Percentiles rank a stretch among this genome's conserved stretches.
Conservation (phyloP, 2,329 filamentous ascomycete genomes). For the Colletotrichum phormii region DNA sequence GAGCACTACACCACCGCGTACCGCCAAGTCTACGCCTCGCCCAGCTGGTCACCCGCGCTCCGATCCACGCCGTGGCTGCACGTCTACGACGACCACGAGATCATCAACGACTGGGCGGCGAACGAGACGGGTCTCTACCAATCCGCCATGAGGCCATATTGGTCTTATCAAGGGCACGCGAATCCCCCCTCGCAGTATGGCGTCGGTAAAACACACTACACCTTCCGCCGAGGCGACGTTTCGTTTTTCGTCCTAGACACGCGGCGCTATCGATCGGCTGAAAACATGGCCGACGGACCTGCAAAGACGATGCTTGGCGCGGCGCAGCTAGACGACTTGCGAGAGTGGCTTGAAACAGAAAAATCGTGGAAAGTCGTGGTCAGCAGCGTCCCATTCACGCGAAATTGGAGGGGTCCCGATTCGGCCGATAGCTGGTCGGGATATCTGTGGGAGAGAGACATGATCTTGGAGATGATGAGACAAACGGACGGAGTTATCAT, state of each 20-base stretch:
- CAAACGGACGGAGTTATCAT: slow-evolving; percentile 71
- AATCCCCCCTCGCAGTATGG: slow-evolving; percentile 65
- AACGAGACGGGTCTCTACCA: slow-evolving; percentile 72
- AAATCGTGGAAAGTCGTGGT: slow-evolving; percentile 73
- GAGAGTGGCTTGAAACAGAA: slow-evolving; percentile 61
- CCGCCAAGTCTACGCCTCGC: slow-evolving; percentile 74
- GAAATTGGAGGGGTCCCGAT: slow-evolving; percentile 73
- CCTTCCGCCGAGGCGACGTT: slow-evolving; percentile 70
- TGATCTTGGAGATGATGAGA: slow-evolving; percentile 74
- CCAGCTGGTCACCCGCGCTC: slow-evolving; percentile 63
- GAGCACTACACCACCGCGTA: slow-evolving; percentile 53
- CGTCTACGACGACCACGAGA: slow-evolving; percentile 78
- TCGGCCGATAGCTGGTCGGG: slow-evolving; percentile 75
- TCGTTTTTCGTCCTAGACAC: slow-evolving; percentile 79
- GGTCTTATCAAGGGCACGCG: slow-evolving; percentile 71
- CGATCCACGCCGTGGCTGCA: slow-evolving; percentile 74
- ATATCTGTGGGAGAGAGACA: slow-evolving; percentile 70
- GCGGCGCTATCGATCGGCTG: slow-evolving; percentile 63
- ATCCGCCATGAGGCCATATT: slow-evolving; percentile 72
- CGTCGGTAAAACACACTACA: slow-evolving; percentile 69
- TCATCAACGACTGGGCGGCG: slow-evolving; percentile 76
- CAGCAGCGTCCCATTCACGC: slow-evolving; percentile 75
- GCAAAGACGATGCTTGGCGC: slow-evolving; percentile 68
- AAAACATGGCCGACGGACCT: slow-evolving; percentile 52
- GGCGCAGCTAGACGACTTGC: slow-evolving; percentile 68